These are phyloP conservation scores for Coemansia sp. DNA, from an alignment of 192 early-diverging fungal species.

Conservation along the genomic window DNA sequence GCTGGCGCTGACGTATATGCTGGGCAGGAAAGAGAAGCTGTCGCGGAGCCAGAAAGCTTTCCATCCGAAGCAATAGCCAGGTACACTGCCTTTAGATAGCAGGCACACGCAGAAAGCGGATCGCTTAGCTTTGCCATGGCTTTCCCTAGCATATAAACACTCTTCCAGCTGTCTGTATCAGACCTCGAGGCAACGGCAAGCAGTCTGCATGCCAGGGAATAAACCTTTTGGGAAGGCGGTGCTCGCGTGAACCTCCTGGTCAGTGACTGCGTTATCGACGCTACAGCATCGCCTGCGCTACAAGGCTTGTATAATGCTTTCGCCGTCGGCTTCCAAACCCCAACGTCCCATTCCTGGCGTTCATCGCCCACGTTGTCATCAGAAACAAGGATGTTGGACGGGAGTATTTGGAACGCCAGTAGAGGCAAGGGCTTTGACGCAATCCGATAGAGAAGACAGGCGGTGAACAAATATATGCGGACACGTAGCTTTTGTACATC, in stretches of 20 bases:
- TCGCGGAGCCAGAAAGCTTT: not conserved
- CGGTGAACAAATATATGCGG: slow-evolving; percentile 23
- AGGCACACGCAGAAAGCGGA: slow-evolving; percentile 26
- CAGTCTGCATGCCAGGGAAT: slow-evolving; percentile 25
- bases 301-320: not conserved
- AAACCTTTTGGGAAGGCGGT: slow-evolving; percentile 18
- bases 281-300: slow-evolving; percentile 7
- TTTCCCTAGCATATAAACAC: slow-evolving; percentile 42
- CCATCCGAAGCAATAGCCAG: slow-evolving; percentile 11
- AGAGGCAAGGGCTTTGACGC: slow-evolving; percentile 33
- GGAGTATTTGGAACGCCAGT: slow-evolving; percentile 36
- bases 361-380: slow-evolving; percentile 12
- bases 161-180: slow-evolving; percentile 35
- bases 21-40: not conserved
- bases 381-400: slow-evolving; percentile 31
- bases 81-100: slow-evolving; percentile 42
- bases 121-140: slow-evolving; percentile 27
- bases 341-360: slow-evolving; percentile 37
- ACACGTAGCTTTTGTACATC: slow-evolving; percentile 13
- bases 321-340: slow-evolving; percentile 18
- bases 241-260: slow-evolving; percentile 23
- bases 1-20: not conserved
- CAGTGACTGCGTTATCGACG: slow-evolving; percentile 15
- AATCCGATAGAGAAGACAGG: slow-evolving; percentile 32
- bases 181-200: slow-evolving; percentile 23